Conservation (phyloP, 2,329 filamentous ascomycete species). For the Fusarium armeniacum region DNA sequence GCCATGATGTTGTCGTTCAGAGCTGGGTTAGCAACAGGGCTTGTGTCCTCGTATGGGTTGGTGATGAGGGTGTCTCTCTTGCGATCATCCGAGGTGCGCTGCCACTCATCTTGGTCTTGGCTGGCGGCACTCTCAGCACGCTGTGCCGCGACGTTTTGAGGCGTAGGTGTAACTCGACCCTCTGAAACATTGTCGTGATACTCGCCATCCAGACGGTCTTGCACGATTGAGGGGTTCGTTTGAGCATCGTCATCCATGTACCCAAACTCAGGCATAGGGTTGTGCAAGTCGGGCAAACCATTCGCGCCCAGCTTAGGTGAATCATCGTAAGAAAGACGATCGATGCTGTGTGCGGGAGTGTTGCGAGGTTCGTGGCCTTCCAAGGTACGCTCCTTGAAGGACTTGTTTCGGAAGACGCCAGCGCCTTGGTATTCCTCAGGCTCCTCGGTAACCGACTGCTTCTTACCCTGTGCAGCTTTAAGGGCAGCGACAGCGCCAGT, state of each 20-base stretch:
- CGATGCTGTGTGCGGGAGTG: slow-evolving; percentile 71
- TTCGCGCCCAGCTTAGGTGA: slow-evolving; percentile 74
- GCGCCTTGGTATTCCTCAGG: slow-evolving; percentile 60
- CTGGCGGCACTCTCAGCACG: slow-evolving; percentile 58
- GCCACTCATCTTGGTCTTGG: slow-evolving; percentile 75
- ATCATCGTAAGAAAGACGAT: slow-evolving; percentile 68
- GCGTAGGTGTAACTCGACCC: slow-evolving; percentile 67
- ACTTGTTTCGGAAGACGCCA: slow-evolving; percentile 71
- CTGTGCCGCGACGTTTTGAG: slow-evolving; percentile 48
- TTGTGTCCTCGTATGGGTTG: slow-evolving; percentile 76
- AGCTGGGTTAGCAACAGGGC: slow-evolving; percentile 70
- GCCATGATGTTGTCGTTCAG: slow-evolving; percentile 65
- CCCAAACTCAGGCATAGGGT: slow-evolving; percentile 84
- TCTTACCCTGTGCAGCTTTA: slow-evolving; percentile 64
- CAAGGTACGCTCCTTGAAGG: slow-evolving; percentile 75
- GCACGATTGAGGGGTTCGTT: slow-evolving; percentile 87
- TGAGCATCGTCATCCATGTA: slow-evolving; percentile 77
- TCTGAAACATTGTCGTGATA: slow-evolving; percentile 63
- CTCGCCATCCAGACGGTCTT: slow-evolving; percentile 76
- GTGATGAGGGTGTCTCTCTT: slow-evolving; percentile 77
- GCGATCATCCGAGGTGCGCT: slow-evolving; percentile 71
- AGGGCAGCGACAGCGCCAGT: slow-evolving; percentile 68
- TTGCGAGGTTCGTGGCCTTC: slow-evolving; percentile 68
- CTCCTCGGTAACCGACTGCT: slow-evolving; percentile 56
- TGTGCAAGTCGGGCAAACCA: slow-evolving; percentile 75